Evolutionary conservation across 305 asterid species (phyloP).

Genomic region (Rubia occidens): DNA sequence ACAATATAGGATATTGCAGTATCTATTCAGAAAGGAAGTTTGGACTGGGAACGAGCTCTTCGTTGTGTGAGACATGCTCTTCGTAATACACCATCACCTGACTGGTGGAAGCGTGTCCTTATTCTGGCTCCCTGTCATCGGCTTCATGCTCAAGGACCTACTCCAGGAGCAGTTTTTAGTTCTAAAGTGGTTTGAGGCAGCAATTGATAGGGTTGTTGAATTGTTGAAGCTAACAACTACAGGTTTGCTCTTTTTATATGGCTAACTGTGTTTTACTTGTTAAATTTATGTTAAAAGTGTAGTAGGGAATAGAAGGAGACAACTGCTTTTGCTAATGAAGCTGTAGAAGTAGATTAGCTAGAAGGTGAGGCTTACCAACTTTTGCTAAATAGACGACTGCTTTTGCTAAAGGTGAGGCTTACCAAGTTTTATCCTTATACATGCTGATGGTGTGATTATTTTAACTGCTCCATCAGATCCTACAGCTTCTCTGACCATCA

Average conservation of each 20-base stretch:
- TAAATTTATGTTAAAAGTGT: background rate
- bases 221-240: slow-evolving; percentile 78
- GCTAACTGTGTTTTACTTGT: slow-evolving; percentile 1
- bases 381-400: too few species aligned
- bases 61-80: slow-evolving; percentile 95
- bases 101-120: slow-evolving; percentile 99
- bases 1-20: slow-evolving; percentile 77
- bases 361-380: background rate
- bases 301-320: background rate
- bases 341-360: background rate
- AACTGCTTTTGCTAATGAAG: background rate
- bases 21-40: slow-evolving; percentile 87
- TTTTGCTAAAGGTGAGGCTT: too few species aligned
- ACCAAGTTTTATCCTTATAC: background rate
- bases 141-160: slow-evolving; percentile 58
- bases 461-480: background rate
- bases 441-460: background rate
- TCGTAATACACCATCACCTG: slow-evolving; percentile 95
- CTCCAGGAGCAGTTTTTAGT: slow-evolving; percentile 94
- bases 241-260: slow-evolving; percentile 42
- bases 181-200: slow-evolving; percentile 96
- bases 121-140: slow-evolving; percentile 96
- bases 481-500: background rate
- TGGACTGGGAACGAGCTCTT: slow-evolving; percentile 97
- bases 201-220: slow-evolving; percentile 87